phyloP scores from a whole-genome alignment of 306 rosid species.

The Medicago lupulina region DNA sequence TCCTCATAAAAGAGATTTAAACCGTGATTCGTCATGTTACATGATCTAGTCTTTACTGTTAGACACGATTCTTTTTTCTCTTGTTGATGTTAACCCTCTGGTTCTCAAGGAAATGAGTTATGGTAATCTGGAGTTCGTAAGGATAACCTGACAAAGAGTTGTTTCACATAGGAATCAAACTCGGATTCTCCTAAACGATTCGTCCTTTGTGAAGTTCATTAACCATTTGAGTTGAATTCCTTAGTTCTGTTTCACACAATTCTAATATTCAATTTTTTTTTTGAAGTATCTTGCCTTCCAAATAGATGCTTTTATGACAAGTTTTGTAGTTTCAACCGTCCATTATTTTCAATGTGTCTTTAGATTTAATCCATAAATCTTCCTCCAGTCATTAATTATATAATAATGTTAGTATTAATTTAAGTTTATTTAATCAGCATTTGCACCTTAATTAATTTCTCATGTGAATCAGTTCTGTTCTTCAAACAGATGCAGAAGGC shows the following conservation, averaged over 20 bases:
- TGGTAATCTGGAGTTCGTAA: too few species aligned
- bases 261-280: background rate
- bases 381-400: slow-evolving; percentile 14
- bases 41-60: background rate
- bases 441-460: slow-evolving; percentile 36
- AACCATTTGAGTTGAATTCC: too few species aligned
- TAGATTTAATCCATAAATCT: slow-evolving; percentile 34
- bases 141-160: too few species aligned
- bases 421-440: slow-evolving; percentile 25
- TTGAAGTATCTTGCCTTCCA: background rate
- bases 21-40: background rate
- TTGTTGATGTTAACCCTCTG: too few species aligned
- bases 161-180: too few species aligned
- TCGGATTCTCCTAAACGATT: too few species aligned
- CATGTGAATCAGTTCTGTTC: slow-evolving; percentile 66
- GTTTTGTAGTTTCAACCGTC: background rate
- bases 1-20: too few species aligned
- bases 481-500: slow-evolving; percentile 48
- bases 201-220: too few species aligned
- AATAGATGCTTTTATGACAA: background rate
- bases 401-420: slow-evolving; percentile 11
- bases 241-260: too few species aligned
- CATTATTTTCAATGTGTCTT: slow-evolving; percentile 26
- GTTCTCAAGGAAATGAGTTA: too few species aligned
- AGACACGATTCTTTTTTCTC: too few species aligned